Conservation (phyloP, 768 basidiomycete species). For the Paxillus ammoniavirescens region DNA sequence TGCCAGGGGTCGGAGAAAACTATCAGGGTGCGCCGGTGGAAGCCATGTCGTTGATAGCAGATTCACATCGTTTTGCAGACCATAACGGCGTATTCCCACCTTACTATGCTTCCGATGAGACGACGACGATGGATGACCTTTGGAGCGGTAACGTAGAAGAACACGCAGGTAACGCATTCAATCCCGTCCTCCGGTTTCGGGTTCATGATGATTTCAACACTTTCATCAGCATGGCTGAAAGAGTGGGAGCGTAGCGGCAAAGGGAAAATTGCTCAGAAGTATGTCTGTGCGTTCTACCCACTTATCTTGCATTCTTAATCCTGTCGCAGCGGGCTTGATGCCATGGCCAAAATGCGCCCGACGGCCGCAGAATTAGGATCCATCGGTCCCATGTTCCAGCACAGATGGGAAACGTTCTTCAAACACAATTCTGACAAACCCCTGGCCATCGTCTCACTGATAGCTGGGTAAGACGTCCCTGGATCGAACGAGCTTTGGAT, state of each 20-base stretch:
- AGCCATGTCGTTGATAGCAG: too few relatives aligned
- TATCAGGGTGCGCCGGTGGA: conserved; percentile 29
- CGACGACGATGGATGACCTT: conserved; percentile 47
- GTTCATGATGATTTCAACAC: neutral
- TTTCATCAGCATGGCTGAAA: conserved; percentile 22
- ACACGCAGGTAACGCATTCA: conserved; percentile 35
- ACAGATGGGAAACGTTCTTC: conserved; percentile 21
- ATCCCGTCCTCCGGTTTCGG: conserved; percentile 1
- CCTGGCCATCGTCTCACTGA: conserved; percentile 34
- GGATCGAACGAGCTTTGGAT: neutral
- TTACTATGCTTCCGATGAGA: conserved; percentile 42
- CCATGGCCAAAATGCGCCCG: conserved; percentile 24
- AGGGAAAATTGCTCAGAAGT: conserved; percentile 57
- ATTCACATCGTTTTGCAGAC: conserved; percentile 17
- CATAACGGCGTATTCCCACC: conserved; percentile 22
- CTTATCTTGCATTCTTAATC: neutral
- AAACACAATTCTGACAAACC: conserved; percentile 19
- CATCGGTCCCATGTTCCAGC: conserved; percentile 18
- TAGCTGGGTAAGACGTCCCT: conserved; percentile 35
- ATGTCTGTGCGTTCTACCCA: conserved; percentile 5
- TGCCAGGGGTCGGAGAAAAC: conserved; percentile 44
- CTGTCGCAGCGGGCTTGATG: conserved; percentile 15
- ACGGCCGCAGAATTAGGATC: conserved; percentile 15
- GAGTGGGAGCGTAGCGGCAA: conserved; percentile 37
- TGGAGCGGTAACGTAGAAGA: conserved; percentile 35